A percentile compares a stretch with the other conserved stretches of the same genome.
Conservation (phyloP, 2,329 filamentous ascomycete species). For the Dryadomyces quercus-mongolicae region DNA sequence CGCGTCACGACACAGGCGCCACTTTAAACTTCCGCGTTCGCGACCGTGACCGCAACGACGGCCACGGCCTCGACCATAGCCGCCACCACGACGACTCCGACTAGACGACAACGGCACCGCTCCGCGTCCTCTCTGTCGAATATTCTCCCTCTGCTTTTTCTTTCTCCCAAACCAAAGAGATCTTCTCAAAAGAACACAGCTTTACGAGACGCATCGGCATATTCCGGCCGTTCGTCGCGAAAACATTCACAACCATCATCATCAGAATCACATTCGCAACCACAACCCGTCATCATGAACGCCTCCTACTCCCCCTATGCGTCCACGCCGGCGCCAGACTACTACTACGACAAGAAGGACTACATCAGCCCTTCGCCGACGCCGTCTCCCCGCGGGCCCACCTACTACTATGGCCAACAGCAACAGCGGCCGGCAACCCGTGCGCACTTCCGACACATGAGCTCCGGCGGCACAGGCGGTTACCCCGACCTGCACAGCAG, state of each 20-base stretch:
- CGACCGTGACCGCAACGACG: constrained; percentile 13
- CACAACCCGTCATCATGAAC: constrained; percentile 26
- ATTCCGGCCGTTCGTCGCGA: neutral
- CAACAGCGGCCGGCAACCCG: constrained; percentile 40
- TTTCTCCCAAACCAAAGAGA: constrained; percentile 10
- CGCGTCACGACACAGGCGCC: constrained; percentile 35
- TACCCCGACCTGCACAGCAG: constrained; percentile 25
- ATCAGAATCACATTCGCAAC: constrained; percentile 2
- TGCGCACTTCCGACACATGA: constrained; percentile 33
- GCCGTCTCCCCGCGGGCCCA: constrained; percentile 39
- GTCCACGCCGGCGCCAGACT: constrained; percentile 34
- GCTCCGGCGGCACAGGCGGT: constrained; percentile 24
- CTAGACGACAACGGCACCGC: constrained; percentile 11
- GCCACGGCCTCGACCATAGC: constrained; percentile 12
- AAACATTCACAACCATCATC: neutral
- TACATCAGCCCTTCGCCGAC: constrained; percentile 44
- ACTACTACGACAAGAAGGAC: constrained; percentile 37
- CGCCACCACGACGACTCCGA: constrained; percentile 10
- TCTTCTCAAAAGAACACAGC: constrained; percentile 4
- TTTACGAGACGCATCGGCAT: neutral
- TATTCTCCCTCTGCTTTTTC: constrained; percentile 10
- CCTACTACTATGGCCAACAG: constrained; percentile 26
- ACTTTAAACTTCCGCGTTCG: constrained; percentile 1
- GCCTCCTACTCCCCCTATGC: constrained; percentile 29
- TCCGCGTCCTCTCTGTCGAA: constrained; percentile 11